Evolutionary conservation across 139 green algal genomes (phyloP).

Genomic region (Yamagishiella unicocca): DNA sequence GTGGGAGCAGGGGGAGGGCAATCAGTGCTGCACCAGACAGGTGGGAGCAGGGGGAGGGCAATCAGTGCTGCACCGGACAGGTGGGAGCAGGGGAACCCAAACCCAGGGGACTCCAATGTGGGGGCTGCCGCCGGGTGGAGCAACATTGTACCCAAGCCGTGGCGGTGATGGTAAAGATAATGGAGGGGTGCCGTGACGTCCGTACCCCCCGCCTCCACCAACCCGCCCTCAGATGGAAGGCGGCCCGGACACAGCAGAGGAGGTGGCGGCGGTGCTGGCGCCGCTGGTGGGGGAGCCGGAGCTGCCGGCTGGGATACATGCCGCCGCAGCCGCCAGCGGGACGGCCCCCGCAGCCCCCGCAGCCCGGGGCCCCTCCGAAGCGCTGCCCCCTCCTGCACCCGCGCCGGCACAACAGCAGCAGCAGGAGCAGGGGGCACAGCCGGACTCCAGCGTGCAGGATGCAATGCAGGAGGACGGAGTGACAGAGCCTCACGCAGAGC

Average conservation of each 20-base stretch:
- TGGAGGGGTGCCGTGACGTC: no score
- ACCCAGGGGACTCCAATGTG: no score
- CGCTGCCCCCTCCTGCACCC: no score
- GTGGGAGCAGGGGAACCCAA: neutral
- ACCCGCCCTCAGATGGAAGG: conserved; percentile 36
- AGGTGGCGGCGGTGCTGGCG: conserved; percentile 41
- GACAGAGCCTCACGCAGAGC: no score
- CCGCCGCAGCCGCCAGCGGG: neutral
- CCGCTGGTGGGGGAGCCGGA: conserved; percentile 8
- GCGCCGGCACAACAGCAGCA: neutral
- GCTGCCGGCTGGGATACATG: neutral
- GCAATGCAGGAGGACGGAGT: conserved; percentile 20
- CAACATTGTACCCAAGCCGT: no score
- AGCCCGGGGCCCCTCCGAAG: neutral
- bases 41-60: neutral
- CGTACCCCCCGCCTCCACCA: neutral
- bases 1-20: neutral
- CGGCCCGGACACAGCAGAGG: conserved; percentile 44
- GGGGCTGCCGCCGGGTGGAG: no score
- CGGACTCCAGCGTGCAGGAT: neutral
- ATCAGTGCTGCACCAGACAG: conserved; percentile 54
- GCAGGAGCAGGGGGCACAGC: neutral
- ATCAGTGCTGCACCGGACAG: conserved; percentile 55
- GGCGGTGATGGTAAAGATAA: no score
- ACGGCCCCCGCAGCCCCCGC: neutral